phyloP scores from a whole-genome alignment of 257 asterid species.

The Avicennia marina region DNA sequence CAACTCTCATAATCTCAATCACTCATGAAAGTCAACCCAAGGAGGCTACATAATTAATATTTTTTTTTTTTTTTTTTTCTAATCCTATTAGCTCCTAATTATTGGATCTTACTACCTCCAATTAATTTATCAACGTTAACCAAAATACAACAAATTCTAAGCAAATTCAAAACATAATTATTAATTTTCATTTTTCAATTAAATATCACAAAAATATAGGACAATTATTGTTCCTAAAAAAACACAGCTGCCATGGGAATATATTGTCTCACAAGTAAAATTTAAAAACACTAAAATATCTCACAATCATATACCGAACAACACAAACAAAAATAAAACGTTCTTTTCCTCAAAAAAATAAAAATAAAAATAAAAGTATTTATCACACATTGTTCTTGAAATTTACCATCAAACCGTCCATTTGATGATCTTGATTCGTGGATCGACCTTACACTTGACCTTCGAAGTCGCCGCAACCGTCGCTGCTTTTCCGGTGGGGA shows the following conservation, averaged over 20 bases:
- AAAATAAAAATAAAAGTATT: background rate
- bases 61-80: background rate
- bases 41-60: background rate
- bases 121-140: too few species aligned
- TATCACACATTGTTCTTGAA: conserved; percentile 25
- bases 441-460: conserved; percentile 65
- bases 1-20: background rate
- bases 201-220: background rate
- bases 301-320: conserved; percentile 32
- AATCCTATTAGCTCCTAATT: background rate
- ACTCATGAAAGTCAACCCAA: conserved; percentile 5
- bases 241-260: background rate
- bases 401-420: conserved; percentile 51
- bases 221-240: background rate
- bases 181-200: too few species aligned
- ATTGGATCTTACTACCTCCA: background rate
- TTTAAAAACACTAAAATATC: conserved; percentile 16
- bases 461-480: conserved; percentile 36
- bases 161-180: too few species aligned
- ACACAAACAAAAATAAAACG: conserved; percentile 1
- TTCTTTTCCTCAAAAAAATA: background rate
- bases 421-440: conserved; percentile 62
- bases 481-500: conserved; percentile 55
- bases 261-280: conserved; percentile 12
- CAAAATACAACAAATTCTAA: too few species aligned